phyloP scores from a whole-genome alignment of 202 grass and related monocot species.

The Brachypodium distachyon region DNA sequence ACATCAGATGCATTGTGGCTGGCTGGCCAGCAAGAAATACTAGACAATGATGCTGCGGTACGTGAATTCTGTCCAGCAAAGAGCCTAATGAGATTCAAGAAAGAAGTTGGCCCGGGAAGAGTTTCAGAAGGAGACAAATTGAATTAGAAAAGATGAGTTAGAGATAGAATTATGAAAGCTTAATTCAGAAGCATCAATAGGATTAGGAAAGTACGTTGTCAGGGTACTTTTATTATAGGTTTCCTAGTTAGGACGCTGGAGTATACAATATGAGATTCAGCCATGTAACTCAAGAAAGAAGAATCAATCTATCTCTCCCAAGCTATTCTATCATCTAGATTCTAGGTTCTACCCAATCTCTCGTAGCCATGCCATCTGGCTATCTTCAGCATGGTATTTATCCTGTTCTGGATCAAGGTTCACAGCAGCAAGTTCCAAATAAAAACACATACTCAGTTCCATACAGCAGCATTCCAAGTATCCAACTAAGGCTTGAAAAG shows the following conservation, averaged over 20 bases:
- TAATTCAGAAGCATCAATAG: too few species aligned
- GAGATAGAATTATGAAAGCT: background rate
- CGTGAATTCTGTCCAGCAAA: background rate
- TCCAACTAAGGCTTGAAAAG: constrained; percentile 9
- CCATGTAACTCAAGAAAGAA: too few species aligned
- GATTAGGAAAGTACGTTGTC: too few species aligned
- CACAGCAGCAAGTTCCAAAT: background rate
- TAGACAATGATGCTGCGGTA: background rate
- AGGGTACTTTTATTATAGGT: too few species aligned
- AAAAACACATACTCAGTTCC: background rate
- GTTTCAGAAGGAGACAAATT: background rate
- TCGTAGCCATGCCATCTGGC: too few species aligned
- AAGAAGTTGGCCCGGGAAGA: background rate
- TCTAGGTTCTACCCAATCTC: too few species aligned
- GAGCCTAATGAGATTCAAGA: background rate
- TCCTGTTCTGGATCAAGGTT: too few species aligned
- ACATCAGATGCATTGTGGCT: background rate
- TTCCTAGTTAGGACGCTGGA: too few species aligned
- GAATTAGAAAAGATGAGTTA: background rate
- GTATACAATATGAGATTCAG: too few species aligned
- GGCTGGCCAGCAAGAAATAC: background rate
- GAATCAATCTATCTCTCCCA: too few species aligned
- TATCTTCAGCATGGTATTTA: too few species aligned
- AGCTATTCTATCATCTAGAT: too few species aligned
- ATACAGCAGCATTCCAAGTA: background rate